Evolutionary conservation across 371 early-diverging fungal species (phyloP).

Genomic region (Mortierella sp.): DNA sequence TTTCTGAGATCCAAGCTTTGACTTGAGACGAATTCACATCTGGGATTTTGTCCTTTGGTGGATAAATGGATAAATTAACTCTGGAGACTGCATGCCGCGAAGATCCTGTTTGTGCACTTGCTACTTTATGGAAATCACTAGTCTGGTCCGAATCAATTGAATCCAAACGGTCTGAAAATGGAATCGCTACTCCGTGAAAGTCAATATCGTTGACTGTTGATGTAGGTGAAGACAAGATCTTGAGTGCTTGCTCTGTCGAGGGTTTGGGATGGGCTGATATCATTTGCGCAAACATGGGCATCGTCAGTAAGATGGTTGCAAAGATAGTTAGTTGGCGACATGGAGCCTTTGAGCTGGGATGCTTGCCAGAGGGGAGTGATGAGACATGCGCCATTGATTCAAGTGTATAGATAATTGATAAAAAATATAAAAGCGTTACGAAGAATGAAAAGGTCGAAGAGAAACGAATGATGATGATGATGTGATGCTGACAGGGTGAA

Average conservation of each 20-base stretch:
- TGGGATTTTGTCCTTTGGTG: slow-evolving; percentile 27
- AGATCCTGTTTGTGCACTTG: background rate
- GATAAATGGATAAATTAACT: slow-evolving; percentile 28
- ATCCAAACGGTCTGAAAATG: background rate
- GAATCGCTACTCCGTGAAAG: slow-evolving; percentile 5
- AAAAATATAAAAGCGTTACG: too few relatives aligned
- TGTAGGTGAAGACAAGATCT: slow-evolving; percentile 6
- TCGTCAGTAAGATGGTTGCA: slow-evolving; percentile 1
- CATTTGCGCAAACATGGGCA: slow-evolving; percentile 6
- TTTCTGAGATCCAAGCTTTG: slow-evolving; percentile 57
- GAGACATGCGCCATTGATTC: slow-evolving; percentile 6
- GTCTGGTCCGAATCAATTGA: background rate
- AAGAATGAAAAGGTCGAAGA: too few relatives aligned
- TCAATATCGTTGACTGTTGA: background rate
- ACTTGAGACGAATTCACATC: slow-evolving; percentile 62
- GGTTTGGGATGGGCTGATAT: background rate
- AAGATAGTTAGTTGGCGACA: slow-evolving; percentile 1
- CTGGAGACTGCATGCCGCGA: background rate
- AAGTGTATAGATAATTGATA: too few relatives aligned
- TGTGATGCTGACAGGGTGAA: too few relatives aligned
- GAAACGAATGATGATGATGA: too few relatives aligned
- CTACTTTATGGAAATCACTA: background rate
- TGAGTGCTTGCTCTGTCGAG: slow-evolving; percentile 9
- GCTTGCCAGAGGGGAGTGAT: slow-evolving; percentile 2
- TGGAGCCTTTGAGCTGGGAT: background rate